phyloP scores from a whole-genome alignment of 768 basidiomycete genomes.

The Hebeloma cylindrosporum region DNA sequence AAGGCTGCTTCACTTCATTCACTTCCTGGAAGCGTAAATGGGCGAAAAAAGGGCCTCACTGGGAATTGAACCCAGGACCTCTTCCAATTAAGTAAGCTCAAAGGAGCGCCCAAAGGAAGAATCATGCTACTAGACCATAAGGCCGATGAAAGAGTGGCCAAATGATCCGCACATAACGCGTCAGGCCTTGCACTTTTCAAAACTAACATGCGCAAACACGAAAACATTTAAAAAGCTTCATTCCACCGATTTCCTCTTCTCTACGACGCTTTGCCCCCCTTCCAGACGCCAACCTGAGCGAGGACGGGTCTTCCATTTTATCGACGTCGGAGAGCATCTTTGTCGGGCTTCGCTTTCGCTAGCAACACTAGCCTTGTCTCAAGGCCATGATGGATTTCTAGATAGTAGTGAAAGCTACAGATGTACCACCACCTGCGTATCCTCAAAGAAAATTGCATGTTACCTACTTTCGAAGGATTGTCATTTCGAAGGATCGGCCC shows the following conservation, averaged over 20 bases:
- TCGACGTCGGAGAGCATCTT: constrained; percentile 46
- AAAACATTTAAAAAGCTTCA: not conserved
- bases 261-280: constrained; percentile 29
- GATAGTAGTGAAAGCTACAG: constrained; percentile 76
- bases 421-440: too few species aligned
- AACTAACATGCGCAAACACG: constrained; percentile 1
- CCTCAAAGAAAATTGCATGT: too few species aligned
- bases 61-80: constrained; percentile 28
- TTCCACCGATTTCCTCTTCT: not conserved
- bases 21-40: too few species aligned
- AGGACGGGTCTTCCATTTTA: constrained; percentile 34
- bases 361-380: constrained; percentile 61
- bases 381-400: constrained; percentile 68
- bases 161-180: not conserved
- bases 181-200: not conserved
- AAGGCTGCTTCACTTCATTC: too few species aligned
- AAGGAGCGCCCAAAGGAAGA: constrained; percentile 21
- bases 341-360: constrained; percentile 68
- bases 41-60: constrained; percentile 20
- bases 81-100: constrained; percentile 10
- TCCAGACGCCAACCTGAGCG: constrained; percentile 32
- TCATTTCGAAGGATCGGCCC: too few species aligned
- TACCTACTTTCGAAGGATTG: too few species aligned
- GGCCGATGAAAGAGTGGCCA: constrained; percentile 14
- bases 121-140: constrained; percentile 29